Conservation (phyloP, 371 early-diverging fungal genomes). For the Fennellomyces sp. region DNA sequence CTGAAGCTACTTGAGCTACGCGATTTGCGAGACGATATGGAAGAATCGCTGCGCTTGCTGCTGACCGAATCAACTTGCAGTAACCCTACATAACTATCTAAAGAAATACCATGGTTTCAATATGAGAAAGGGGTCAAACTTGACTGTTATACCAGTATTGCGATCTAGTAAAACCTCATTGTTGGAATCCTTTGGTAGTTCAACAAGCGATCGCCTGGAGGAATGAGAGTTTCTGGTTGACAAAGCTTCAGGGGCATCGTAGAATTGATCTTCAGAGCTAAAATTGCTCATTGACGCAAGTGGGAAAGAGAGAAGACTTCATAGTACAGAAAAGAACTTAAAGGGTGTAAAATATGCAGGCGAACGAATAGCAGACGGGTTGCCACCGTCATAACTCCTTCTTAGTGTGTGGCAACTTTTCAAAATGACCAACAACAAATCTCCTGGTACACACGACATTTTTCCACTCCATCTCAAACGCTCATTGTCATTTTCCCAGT, state of each 20-base stretch:
- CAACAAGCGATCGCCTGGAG: background rate
- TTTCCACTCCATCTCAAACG: background rate
- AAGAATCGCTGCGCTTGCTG: background rate
- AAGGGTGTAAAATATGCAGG: background rate
- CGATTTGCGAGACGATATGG: background rate
- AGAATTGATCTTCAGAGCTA: constrained; percentile 20
- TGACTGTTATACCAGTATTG: background rate
- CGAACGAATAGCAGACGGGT: background rate
- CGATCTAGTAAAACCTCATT: background rate
- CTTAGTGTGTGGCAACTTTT: background rate
- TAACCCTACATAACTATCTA: background rate
- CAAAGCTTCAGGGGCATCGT: constrained; percentile 16
- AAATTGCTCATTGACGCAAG: background rate
- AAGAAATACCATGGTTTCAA: too few relatives aligned
- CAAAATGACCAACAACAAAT: background rate
- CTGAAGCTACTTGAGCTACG: background rate
- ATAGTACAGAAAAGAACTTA: background rate
- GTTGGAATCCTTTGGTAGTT: background rate
- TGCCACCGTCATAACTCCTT: background rate
- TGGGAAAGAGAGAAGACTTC: background rate
- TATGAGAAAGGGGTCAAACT: background rate
- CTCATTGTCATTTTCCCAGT: background rate
- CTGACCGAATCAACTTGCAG: background rate
- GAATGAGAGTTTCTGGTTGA: constrained; percentile 1
- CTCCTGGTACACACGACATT: background rate